Evolutionary conservation across 352 stramenopile genomes (phyloP), one percentile per base, ranked within the genome.

Genomic region (Plasmopara viticola): DNA sequence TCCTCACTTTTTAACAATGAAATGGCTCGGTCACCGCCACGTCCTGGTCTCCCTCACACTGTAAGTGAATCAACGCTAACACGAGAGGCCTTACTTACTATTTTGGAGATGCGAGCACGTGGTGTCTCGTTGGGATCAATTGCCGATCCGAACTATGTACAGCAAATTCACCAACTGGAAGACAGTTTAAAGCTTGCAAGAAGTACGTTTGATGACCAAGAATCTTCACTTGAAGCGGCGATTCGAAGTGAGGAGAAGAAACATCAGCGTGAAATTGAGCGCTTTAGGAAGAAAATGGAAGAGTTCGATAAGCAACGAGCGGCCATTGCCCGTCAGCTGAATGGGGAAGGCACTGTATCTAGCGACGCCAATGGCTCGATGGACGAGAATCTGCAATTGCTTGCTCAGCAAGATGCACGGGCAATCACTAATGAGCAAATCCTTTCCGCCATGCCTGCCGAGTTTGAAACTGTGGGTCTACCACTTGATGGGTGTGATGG

Each of bases 241-340:
- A 89, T 91, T 38, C 75, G 78, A 40, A 87, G 64, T 38, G 79
- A 89, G 60, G 76, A 90, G 48, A 79, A 90, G 40, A 89, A 90
- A 38, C 83, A 93, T 42, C 68, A 90, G 53, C 78, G 78, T 37
- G 83, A 93, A 65, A 82, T 93, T 39, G 79, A 90, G 58, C 76
- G 77, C 0, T 90, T 90, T 34, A 70, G 78, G 17, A 80, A 82
- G 53, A 87, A 90, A 47, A 90, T 93, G 76, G 74, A 90, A 48
- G 77, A 93, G 45, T 75, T 93, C 42, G 79, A 89, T 55, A 84
- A 88, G 47, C 81, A 90, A 43, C 71, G 80, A 33, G 74, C 75
- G 20, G 79, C 78, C 17, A 85, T 86, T 28, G 75, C 77, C 30
- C 56, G 72, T 9, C 68, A 84, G 49, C 71, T 77, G 52, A 86